Evolutionary conservation across 768 basidiomycete genomes (phyloP), one percentile per base, ranked within the genome.

Genomic region (Ramaria rubella): DNA sequence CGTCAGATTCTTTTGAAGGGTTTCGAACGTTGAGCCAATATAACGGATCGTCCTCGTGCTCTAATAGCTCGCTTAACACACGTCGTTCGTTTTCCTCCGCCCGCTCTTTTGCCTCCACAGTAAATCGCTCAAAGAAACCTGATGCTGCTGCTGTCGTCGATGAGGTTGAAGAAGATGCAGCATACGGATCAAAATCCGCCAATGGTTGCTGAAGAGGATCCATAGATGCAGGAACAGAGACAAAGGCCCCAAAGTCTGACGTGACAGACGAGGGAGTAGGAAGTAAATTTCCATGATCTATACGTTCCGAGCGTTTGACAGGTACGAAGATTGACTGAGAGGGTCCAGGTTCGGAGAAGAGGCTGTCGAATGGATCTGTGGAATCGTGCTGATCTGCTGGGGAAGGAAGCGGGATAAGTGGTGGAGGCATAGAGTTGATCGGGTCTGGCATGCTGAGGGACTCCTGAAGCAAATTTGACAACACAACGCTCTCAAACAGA

Each of bases 11-110:
- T 14, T 51, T 24, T 7, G 17, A 29, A 21, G 49, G 49, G 5
- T 36, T 34, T 8, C 15, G 27, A 15, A 30, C 19, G n/a, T 58
- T 50, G 6, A 81, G 56, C 73, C 82, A 85, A 64, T 82, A 85
- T 61, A 87, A 66, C 1, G 86, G 86, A 65, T 89, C 86, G 50
- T 86, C 83, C 67, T 88, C 79, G 58, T 85, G 80, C 58, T 75
- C 62, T 34, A 88, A 65, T 33, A 89, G 67, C 64, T 90, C 86
- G 44, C 85, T 79, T 49, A 89, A 70, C 5, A 88, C 70, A 23
- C 69, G 74, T 55, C 75, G 75, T 58, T 79, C 73, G 49, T 76
- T 81, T 36, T 71, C 73, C 50, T 81, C 79, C 0, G 78, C 74
- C 9, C 82, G 77, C 0, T 70, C 69, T 63, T 75, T 82, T 11